Evolutionary conservation across 495 filamentous ascomycete species (phyloP).

Genomic region (Oidiodendron maius): DNA sequence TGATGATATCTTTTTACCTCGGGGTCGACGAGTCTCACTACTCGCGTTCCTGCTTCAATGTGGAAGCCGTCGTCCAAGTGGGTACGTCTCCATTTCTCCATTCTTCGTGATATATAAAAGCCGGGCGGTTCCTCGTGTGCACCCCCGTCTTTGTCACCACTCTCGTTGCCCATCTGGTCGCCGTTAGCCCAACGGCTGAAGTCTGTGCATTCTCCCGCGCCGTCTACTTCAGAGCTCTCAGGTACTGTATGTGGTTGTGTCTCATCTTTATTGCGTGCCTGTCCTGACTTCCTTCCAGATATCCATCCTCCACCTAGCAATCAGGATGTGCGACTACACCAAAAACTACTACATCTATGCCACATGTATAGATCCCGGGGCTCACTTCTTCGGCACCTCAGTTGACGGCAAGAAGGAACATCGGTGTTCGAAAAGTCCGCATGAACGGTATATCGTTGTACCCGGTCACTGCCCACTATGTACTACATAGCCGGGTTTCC

Average conservation of each 20-base stretch:
- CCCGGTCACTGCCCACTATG: conserved; percentile 63
- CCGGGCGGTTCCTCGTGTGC: no score
- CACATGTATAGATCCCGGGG: conserved; percentile 56
- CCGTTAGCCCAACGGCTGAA: no score
- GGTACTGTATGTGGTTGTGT: not conserved
- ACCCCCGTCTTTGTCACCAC: no score
- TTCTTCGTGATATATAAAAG: no score
- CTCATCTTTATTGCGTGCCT: not conserved
- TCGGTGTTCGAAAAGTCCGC: conserved; percentile 60
- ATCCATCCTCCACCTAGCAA: conserved; percentile 1
- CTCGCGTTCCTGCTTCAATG: not conserved
- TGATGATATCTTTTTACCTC: not conserved
- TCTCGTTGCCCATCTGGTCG: no score
- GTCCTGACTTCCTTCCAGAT: not conserved
- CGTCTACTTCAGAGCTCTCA: not conserved
- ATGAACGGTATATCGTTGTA: conserved; percentile 68
- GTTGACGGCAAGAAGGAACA: conserved; percentile 57
- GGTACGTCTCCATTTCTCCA: conserved; percentile 2
- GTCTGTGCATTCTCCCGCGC: not conserved
- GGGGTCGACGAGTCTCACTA: not conserved
- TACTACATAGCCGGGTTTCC: conserved; percentile 1
- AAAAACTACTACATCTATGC: conserved; percentile 76
- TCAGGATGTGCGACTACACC: conserved; percentile 70
- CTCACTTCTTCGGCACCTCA: conserved; percentile 62
- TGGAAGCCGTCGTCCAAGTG: not conserved